phyloP scores from a whole-genome alignment of 108 stramenopile species.

The Hondaea fermentalgiana region DNA sequence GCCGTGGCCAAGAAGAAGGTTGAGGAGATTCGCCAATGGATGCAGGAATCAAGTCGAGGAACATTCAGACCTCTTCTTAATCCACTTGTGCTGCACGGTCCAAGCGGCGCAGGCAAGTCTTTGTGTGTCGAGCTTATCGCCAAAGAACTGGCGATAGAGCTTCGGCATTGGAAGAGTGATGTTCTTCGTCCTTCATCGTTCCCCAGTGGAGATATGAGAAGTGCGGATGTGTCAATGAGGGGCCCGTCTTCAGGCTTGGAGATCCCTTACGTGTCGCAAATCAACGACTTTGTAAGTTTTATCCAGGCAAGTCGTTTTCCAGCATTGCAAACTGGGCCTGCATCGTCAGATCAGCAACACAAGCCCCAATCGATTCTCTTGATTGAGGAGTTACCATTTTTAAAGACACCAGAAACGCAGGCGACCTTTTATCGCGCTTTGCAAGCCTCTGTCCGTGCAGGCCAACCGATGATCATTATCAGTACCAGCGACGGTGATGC shows the following conservation, averaged over 20 bases:
- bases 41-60: not conserved
- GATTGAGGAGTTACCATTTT: not conserved
- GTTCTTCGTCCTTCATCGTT: not conserved
- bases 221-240: too few species aligned
- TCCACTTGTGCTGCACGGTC: not conserved
- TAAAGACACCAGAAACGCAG: not conserved
- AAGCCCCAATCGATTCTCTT: not conserved
- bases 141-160: not conserved
- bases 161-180: conserved; percentile 1
- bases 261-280: not conserved
- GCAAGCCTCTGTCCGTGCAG: not conserved
- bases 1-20: not conserved
- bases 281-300: not conserved
- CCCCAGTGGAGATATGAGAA: too few species aligned
- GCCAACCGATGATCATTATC: not conserved
- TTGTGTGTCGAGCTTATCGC: not conserved
- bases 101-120: not conserved
- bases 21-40: not conserved
- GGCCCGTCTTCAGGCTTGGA: not conserved
- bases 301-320: not conserved
- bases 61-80: not conserved
- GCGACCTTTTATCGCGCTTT: not conserved
- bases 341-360: not conserved
- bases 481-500: not conserved
- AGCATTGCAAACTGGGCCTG: not conserved